Conservation (phyloP, 2,329 filamentous ascomycete genomes). For the Aspergillaceae sp. region DNA sequence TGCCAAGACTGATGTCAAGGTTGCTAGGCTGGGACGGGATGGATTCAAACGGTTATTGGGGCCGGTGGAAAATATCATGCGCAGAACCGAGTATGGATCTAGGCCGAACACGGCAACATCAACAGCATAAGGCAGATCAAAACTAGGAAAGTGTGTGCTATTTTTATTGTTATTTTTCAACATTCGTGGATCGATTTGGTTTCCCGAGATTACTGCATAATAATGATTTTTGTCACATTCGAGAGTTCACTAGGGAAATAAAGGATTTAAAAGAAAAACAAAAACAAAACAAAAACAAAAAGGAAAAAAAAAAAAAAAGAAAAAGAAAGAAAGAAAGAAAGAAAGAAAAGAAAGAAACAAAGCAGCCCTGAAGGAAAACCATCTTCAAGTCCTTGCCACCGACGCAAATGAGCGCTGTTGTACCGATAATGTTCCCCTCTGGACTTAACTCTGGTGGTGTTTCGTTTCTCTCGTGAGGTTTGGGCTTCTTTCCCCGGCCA, state of each 20-base stretch:
- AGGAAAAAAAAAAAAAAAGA: no score
- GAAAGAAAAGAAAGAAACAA: no score
- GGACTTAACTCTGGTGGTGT: background rate
- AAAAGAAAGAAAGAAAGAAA: no score
- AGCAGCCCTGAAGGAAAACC: no score
- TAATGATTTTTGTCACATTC: background rate
- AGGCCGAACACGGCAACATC: constrained; percentile 12
- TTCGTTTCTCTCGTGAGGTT: background rate
- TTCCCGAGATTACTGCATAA: background rate
- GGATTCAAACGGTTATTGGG: constrained; percentile 91
- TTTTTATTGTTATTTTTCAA: background rate
- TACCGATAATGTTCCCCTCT: no score
- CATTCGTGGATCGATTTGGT: background rate
- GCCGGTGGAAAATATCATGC: constrained; percentile 89
- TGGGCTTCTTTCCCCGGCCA: constrained; percentile 1
- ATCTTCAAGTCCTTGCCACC: background rate
- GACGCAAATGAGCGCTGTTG: background rate
- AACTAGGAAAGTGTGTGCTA: background rate
- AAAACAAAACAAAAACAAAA: background rate
- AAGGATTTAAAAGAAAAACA: background rate
- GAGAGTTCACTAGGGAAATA: background rate
- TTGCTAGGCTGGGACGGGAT: constrained; percentile 83
- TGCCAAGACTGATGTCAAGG: constrained; percentile 78
- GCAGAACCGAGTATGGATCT: constrained; percentile 48
- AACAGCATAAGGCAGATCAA: constrained; percentile 14